Percentiles rank a stretch among this genome's conserved stretches.
phyloP scores from a whole-genome alignment of 345 rosid species.

The Linum lewisii region DNA sequence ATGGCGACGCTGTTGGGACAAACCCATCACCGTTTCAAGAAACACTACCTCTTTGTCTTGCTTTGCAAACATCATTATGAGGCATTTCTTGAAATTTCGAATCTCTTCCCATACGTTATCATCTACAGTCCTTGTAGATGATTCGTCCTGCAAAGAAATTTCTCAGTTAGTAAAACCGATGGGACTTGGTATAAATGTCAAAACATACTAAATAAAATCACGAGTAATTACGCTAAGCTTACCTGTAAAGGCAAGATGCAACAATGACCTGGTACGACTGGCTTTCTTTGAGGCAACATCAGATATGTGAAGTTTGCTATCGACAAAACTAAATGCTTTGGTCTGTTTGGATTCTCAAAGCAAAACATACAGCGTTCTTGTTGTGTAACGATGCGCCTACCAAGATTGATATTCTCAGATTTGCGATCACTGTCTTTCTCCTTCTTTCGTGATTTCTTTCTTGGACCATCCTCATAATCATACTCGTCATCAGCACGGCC shows the following conservation, averaged over 20 bases:
- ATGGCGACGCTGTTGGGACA: constrained; percentile 73
- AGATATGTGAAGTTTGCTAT: constrained; percentile 86
- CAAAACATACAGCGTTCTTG: constrained; percentile 88
- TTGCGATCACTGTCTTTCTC: constrained; percentile 19
- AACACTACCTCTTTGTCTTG: constrained; percentile 74
- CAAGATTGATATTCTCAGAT: constrained; percentile 31
- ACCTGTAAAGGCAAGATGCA: constrained; percentile 87
- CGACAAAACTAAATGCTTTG: constrained; percentile 73
- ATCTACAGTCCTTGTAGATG: constrained; percentile 61
- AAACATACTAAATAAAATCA: neutral
- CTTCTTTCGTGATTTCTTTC: constrained; percentile 42
- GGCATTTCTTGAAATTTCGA: constrained; percentile 85
- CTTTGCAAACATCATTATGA: constrained; percentile 79
- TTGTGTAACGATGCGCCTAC: constrained; percentile 61
- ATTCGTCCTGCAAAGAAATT: constrained; percentile 50
- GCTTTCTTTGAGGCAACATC: constrained; percentile 68
- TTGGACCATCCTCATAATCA: constrained; percentile 69
- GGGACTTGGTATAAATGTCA: neutral
- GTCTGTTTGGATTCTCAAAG: constrained; percentile 83
- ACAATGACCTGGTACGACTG: constrained; percentile 85
- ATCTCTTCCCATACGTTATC: constrained; percentile 83
- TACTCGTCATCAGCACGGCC: constrained; percentile 87
- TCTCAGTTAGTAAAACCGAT: neutral
- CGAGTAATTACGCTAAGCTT: constrained; percentile 5
- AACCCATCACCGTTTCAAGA: constrained; percentile 77